A percentile compares a stretch with the other conserved stretches of the same genome.
phyloP scores from a whole-genome alignment of 2,329 filamentous ascomycete species.

The Helicocarpus griseus region DNA sequence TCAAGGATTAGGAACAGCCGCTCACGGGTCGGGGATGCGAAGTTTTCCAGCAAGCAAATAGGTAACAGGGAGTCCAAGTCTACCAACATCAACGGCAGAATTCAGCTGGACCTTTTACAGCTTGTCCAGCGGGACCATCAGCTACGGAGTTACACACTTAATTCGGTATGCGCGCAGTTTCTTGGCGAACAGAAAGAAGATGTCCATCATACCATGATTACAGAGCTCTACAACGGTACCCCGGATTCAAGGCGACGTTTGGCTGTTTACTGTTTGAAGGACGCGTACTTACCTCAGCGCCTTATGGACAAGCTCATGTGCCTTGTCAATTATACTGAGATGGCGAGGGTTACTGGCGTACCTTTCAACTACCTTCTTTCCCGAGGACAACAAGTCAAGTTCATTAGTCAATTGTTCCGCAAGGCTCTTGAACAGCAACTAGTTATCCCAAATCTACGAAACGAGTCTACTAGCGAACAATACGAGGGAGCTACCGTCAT shows the following conservation, averaged over 20 bases:
- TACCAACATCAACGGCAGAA: conserved; percentile 86
- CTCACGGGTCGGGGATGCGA: conserved; percentile 67
- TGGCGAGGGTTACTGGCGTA: conserved; percentile 97
- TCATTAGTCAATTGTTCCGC: conserved; percentile 92
- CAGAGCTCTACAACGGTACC: conserved; percentile 92
- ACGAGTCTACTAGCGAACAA: conserved; percentile 67
- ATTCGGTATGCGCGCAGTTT: conserved; percentile 92
- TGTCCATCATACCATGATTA: conserved; percentile 98
- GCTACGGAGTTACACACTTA: conserved; percentile 89
- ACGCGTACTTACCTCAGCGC: conserved; percentile 88
- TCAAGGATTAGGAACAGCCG: conserved; percentile 62
- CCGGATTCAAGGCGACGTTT: conserved; percentile 83
- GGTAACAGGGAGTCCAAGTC: conserved; percentile 88
- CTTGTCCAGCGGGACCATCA: conserved; percentile 92
- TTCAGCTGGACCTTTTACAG: conserved; percentile 91
- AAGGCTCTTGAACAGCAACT: conserved; percentile 89
- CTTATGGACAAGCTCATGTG: conserved; percentile 97
- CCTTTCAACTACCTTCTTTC: conserved; percentile 92
- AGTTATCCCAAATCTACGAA: conserved; percentile 78
- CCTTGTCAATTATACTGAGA: conserved; percentile 98
- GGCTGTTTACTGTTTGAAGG: conserved; percentile 93
- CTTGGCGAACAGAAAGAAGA: conserved; percentile 97
- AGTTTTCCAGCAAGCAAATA: conserved; percentile 97
- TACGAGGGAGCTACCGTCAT: conserved; percentile 98
- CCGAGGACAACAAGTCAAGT: conserved; percentile 92